A percentile compares a stretch with the other conserved stretches of the same genome.
These are phyloP conservation scores for Termitomyces sp. DNA, from an alignment of 768 basidiomycete species.

Conservation along the genomic window DNA sequence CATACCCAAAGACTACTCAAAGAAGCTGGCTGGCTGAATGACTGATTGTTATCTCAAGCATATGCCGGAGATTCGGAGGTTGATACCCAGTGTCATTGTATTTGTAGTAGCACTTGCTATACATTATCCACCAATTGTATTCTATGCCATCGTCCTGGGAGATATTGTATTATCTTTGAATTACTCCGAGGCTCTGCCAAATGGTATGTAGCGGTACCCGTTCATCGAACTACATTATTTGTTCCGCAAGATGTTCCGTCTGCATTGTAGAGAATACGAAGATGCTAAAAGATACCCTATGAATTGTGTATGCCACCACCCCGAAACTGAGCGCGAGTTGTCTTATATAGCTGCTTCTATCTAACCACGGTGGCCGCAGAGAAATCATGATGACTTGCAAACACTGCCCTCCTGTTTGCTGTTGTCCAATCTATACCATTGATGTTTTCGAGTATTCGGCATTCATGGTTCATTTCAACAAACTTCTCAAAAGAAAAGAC, in stretches of 20 bases:
- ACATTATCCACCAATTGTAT: not conserved
- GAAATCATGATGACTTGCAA: not conserved
- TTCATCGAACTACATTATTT: too few species aligned
- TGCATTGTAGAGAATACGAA: too few species aligned
- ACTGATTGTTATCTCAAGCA: conserved; percentile 1
- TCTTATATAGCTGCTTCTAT: too few species aligned
- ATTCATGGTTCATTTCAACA: not conserved
- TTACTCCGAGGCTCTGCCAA: not conserved
- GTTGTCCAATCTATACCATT: not conserved
- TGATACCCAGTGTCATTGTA: not conserved
- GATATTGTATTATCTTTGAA: not conserved
- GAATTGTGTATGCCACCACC: too few species aligned
- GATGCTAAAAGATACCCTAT: too few species aligned
- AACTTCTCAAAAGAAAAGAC: not conserved
- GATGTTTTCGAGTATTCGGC: not conserved
- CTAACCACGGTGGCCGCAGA: not conserved
- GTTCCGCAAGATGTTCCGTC: too few species aligned
- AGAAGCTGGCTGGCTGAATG: conserved; percentile 40
- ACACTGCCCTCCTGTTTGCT: not conserved
- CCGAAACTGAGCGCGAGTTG: too few species aligned
- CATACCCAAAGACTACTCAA: conserved; percentile 41
- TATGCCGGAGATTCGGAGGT: not conserved
- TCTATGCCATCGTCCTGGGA: not conserved
- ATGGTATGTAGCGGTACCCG: not conserved
- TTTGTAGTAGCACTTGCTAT: not conserved